Evolutionary conservation across 305 asterid genomes (phyloP).

Genomic region (Solanum hybrid): DNA sequence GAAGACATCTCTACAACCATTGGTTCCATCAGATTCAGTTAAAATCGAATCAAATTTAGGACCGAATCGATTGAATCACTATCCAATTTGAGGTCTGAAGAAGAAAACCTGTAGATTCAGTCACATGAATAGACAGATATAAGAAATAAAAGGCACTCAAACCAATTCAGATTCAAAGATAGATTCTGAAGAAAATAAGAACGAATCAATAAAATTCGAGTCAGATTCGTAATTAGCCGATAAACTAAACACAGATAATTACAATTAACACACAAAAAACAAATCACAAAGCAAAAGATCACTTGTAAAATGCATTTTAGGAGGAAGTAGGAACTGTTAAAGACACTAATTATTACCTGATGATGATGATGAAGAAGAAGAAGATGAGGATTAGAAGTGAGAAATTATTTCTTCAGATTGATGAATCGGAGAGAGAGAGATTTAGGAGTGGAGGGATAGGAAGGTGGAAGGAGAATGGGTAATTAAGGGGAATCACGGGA

Average conservation of each 20-base stretch:
- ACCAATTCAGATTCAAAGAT: background rate
- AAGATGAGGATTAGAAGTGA: background rate
- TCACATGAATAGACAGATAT: constrained; percentile 1
- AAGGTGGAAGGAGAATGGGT: constrained; percentile 17
- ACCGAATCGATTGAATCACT: constrained; percentile 4
- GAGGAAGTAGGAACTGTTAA: background rate
- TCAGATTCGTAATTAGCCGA: background rate
- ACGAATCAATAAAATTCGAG: background rate
- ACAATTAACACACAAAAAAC: background rate
- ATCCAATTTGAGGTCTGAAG: background rate
- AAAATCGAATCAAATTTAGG: background rate
- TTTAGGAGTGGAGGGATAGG: background rate
- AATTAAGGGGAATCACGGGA: constrained; percentile 35
- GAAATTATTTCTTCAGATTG: background rate
- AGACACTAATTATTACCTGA: background rate
- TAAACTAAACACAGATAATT: background rate
- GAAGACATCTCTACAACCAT: constrained; percentile 29
- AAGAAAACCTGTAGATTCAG: constrained; percentile 7
- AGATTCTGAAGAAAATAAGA: background rate
- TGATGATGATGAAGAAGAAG: background rate
- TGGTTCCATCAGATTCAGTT: background rate
- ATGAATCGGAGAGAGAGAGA: background rate
- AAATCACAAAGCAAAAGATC: background rate
- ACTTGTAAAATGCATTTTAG: background rate
- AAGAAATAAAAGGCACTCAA: background rate